phyloP scores from a whole-genome alignment of 495 filamentous ascomycete species.

The Annulohypoxylon maeteangense region DNA sequence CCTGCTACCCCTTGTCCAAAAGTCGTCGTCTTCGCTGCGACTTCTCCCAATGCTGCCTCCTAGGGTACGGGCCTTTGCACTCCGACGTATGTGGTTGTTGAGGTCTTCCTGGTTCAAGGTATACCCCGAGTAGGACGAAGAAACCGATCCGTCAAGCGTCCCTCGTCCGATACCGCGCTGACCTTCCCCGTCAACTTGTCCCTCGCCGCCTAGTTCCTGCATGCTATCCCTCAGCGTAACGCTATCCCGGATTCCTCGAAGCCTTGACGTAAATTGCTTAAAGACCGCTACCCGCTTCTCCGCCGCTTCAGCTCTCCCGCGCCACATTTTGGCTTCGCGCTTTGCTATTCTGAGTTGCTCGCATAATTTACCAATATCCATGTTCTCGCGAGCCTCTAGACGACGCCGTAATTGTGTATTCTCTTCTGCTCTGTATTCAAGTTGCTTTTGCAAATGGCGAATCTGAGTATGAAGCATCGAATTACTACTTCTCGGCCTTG shows the following conservation, averaged over 20 bases:
- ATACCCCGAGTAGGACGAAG: slow-evolving; percentile 6
- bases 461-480: slow-evolving; percentile 59
- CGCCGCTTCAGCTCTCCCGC: slow-evolving; percentile 59
- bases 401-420: slow-evolving; percentile 52
- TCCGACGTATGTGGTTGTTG: slow-evolving; percentile 24
- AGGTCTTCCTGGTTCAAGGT: slow-evolving; percentile 33
- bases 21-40: not conserved
- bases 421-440: slow-evolving; percentile 55
- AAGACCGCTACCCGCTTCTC: slow-evolving; percentile 59
- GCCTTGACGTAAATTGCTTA: slow-evolving; percentile 45
- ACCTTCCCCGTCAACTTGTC: slow-evolving; percentile 25
- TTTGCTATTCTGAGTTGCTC: slow-evolving; percentile 58
- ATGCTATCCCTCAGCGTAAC: slow-evolving; percentile 1
- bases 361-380: slow-evolving; percentile 55
- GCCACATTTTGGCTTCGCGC: slow-evolving; percentile 60
- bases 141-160: not conserved
- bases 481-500: slow-evolving; percentile 43
- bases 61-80: not conserved
- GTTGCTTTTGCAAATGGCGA: slow-evolving; percentile 54
- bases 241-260: slow-evolving; percentile 40
- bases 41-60: not conserved
- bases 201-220: not conserved
- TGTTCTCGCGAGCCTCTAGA: slow-evolving; percentile 51
- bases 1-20: not conserved
- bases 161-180: not conserved